Evolutionary conservation across 1,284 basidiomycete genomes (phyloP), one percentile per base, ranked within the genome.

Genomic region (Pulveroboletus sp.): DNA sequence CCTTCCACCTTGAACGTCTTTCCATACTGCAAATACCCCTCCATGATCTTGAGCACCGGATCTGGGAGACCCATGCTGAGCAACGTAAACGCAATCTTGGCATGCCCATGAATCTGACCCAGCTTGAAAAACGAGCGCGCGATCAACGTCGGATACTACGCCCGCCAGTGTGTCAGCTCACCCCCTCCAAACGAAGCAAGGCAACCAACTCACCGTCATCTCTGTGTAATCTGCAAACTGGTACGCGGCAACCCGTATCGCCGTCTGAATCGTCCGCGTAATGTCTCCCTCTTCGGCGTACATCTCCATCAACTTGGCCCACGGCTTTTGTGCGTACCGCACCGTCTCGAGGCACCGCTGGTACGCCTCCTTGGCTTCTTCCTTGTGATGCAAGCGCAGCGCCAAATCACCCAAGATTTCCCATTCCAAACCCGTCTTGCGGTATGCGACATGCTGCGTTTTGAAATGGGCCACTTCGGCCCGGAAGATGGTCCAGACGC

Each of bases 381-480:
- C 96, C 72, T 93, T 95, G 78, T 98, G 97, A 68, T 98, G 92
- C 58, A 99, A 73, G 12, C 96, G 86, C 36, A 91, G 70, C 1
- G 96, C 96, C 10, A 99, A 80, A 69, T 99, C 97, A 31, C 96
- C 97, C 3, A 99, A 80, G 48, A 99, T 98, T 77, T 99, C 96
- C 96, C 97, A 99, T 75, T 99, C 96, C 18, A 94, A 79, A 0
- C 92, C 94, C 0, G 96, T 98, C 78, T 98, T 98, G 61, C 92
- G 86, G 72, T 98, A 99, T 0, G 95, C 94, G 60, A 98, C 90
- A 64, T 96, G 92, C 71, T 98, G 96, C 1, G 92, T 94, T 71
- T 96, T 97, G 83, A 97, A 99, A 71, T 99, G 96, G 1, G 94
- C 94, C n/a, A 98, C 91, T 71, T 99, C 97, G 5, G 97, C 96